Evolutionary conservation across 208 protist genomes (phyloP).

Genomic region (Lotmaria passim): DNA sequence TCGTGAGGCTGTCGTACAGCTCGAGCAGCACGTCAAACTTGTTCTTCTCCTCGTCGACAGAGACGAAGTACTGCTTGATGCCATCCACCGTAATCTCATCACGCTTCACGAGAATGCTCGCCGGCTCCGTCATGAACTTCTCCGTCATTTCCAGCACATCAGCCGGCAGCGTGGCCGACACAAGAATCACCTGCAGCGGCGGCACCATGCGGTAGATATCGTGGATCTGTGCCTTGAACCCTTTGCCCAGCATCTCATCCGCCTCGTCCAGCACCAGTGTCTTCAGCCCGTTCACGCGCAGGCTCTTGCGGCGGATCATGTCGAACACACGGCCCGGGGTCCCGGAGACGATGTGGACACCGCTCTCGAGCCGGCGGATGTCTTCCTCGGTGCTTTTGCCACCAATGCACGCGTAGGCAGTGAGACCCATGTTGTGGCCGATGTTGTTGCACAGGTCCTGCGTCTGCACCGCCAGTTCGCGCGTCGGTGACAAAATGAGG

Average conservation of each 20-base stretch:
- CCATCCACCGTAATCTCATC: conserved; percentile 99
- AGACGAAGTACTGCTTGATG: conserved; percentile 98
- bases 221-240: conserved; percentile 99
- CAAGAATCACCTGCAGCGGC: conserved; percentile 90
- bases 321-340: conserved; percentile 98
- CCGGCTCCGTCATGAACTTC: conserved; percentile 98
- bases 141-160: conserved; percentile 96
- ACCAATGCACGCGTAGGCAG: conserved; percentile 90
- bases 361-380: conserved; percentile 87
- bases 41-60: conserved; percentile 98
- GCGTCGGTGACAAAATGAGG: conserved; percentile 97
- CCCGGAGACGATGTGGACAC: conserved; percentile 96
- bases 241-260: conserved; percentile 99
- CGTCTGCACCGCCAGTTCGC: conserved; percentile 98
- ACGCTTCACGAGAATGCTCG: conserved; percentile 98
- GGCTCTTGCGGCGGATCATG: conserved; percentile 94
- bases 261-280: conserved; percentile 99
- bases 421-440: conserved; percentile 93
- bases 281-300: conserved; percentile 87
- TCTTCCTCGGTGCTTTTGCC: conserved; percentile 95
- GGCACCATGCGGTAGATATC: conserved; percentile 97
- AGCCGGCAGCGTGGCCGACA: conserved; percentile 89
- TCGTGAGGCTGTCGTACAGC: conserved; percentile 98
- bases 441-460: conserved; percentile 94
- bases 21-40: conserved; percentile 99